A percentile compares a stretch with the other conserved stretches of the same genome.
Conservation (phyloP, 106 monocot genomes). For the Agapanthus africanus region DNA sequence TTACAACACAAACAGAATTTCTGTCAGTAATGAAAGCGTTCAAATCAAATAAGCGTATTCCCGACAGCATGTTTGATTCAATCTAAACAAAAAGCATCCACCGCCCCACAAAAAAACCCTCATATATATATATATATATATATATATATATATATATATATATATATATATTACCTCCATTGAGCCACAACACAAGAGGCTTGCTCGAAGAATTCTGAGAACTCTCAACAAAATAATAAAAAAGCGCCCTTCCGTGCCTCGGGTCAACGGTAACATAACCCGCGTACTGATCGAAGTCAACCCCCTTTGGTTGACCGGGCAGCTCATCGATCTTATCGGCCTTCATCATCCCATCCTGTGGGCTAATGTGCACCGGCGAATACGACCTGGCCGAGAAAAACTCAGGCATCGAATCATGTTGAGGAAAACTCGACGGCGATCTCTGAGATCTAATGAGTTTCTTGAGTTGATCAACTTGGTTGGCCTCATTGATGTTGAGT, state of each 20-base stretch:
- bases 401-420: background rate
- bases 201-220: conserved; percentile 13
- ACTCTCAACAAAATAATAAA: conserved; percentile 50
- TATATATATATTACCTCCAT: too few species aligned
- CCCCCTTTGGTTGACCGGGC: conserved; percentile 42
- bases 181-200: conserved; percentile 51
- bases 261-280: conserved; percentile 41
- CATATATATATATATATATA: too few species aligned
- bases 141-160: too few species aligned
- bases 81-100: too few species aligned
- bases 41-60: too few species aligned
- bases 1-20: too few species aligned
- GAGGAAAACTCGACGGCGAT: too few species aligned
- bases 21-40: too few species aligned
- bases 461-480: background rate
- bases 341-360: conserved; percentile 21
- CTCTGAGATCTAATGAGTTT: background rate
- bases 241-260: conserved; percentile 33
- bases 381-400: background rate
- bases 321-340: conserved; percentile 27
- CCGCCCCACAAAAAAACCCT: too few species aligned
- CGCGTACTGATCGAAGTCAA: conserved; percentile 32
- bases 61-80: too few species aligned
- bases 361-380: background rate
- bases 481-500: background rate